phyloP scores from a whole-genome alignment of 495 filamentous ascomycete species.

The Tuber microsphaerosporum region DNA sequence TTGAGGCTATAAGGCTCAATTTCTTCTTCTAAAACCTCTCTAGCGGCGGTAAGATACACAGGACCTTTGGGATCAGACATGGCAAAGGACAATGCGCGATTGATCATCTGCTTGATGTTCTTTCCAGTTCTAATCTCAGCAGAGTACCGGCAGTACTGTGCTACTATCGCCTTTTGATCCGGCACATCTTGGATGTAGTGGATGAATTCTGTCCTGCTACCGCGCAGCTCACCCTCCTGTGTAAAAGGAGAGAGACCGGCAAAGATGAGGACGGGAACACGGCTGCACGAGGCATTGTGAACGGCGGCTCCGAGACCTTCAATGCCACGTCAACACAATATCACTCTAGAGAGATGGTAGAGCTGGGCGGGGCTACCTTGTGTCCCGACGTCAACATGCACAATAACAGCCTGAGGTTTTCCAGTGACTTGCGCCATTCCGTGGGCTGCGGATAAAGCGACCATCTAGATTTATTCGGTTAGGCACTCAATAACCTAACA shows the following conservation, averaged over 20 bases:
- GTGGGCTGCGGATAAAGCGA: conserved; percentile 93
- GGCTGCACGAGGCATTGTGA: conserved; percentile 81
- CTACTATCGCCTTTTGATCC: conserved; percentile 84
- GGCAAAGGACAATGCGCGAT: conserved; percentile 81
- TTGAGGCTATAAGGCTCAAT: conserved; percentile 70
- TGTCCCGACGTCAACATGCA: conserved; percentile 94
- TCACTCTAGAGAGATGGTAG: neutral
- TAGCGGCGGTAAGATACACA: conserved; percentile 73
- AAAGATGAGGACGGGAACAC: conserved; percentile 83
- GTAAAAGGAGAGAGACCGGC: conserved; percentile 86
- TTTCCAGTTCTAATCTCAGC: conserved; percentile 84
- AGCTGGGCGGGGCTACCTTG: conserved; percentile 51
- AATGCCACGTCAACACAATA: neutral
- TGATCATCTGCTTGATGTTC: conserved; percentile 95
- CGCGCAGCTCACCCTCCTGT: conserved; percentile 81
- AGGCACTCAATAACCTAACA: conserved; percentile 9
- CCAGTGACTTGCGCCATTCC: conserved; percentile 83
- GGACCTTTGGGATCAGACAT: conserved; percentile 74
- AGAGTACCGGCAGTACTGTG: conserved; percentile 89
- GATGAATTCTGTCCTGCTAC: conserved; percentile 87
- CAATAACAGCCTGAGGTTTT: conserved; percentile 83
- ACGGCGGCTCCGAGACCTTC: conserved; percentile 67
- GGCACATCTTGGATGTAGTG: conserved; percentile 98
- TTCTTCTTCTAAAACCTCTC: conserved; percentile 91
- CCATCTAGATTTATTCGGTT: conserved; percentile 58